Evolutionary conservation across 495 filamentous ascomycete genomes (phyloP).

Genomic region (Xylaria scruposa): DNA sequence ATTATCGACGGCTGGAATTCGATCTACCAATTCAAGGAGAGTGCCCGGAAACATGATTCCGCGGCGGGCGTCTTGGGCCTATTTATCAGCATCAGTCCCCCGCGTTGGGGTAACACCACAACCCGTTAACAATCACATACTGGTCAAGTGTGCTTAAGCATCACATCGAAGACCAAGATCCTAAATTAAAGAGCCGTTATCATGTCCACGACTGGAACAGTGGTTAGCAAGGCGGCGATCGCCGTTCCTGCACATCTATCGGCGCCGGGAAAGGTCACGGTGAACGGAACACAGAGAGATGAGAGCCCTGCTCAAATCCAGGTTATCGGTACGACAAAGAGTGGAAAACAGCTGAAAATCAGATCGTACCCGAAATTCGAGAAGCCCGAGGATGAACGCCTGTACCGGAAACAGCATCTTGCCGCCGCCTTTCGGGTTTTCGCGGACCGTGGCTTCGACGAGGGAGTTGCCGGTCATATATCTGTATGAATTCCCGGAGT

Average conservation of each 20-base stretch:
- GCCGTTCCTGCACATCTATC: slow-evolving; percentile 2
- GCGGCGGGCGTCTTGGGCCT: background rate
- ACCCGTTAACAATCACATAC: background rate
- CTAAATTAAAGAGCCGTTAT: background rate
- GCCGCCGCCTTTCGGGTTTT: slow-evolving; percentile 77
- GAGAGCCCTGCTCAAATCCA: slow-evolving; percentile 38
- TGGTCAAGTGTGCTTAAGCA: background rate
- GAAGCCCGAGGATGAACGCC: slow-evolving; percentile 63
- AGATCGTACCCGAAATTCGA: slow-evolving; percentile 65
- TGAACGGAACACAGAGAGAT: slow-evolving; percentile 16
- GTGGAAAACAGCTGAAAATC: slow-evolving; percentile 54
- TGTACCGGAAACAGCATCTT: slow-evolving; percentile 75
- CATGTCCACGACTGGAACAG: slow-evolving; percentile 23
- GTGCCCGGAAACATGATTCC: slow-evolving; percentile 13
- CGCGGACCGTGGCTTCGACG: slow-evolving; percentile 71
- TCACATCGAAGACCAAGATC: background rate
- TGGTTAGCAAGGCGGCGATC: slow-evolving; percentile 17
- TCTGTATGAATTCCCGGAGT: slow-evolving; percentile 29
- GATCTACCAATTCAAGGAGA: slow-evolving; percentile 9
- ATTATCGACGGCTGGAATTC: too few relatives aligned
- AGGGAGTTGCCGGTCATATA: slow-evolving; percentile 70
- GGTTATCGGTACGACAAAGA: slow-evolving; percentile 44
- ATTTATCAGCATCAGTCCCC: slow-evolving; percentile 10
- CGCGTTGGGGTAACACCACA: background rate
- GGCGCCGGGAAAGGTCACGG: background rate